Base-by-base conservation (phyloP, 306 rosid genomes). In the Fragaria ananassa region DNA sequence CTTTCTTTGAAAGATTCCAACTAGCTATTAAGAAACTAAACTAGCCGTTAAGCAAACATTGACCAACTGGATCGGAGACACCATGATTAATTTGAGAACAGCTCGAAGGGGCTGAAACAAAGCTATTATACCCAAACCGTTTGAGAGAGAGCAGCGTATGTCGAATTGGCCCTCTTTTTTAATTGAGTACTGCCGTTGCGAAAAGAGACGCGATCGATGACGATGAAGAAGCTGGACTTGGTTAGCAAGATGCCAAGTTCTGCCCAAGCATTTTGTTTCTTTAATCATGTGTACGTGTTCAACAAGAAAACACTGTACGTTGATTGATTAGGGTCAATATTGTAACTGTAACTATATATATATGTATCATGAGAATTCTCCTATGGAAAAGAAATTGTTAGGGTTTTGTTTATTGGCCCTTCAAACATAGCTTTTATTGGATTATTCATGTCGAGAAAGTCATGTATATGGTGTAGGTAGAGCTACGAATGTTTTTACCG, bases 251-350 rank as follows among this genome's bases (percentile, higher is more conserved):
- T 64, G 70, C 47, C 70, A 34, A 34, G 10, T 17, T 63, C 67
- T 61, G 67, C 67, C 35, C 41, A 29, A 61, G n/a, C 67, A 61
- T 61, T 27, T 61, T 31, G 41, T 62, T 29, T 62, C 68, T 62
- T 14, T 62, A 62, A 62, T 62, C 68, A 62, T 62, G 12, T 62
- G 68, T 29, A 29, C 31, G 31, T 62, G 44, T 31, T 15, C 42
- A 17, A 29, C 44, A 62, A 62, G 68, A 62, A 31, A 31, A 23
- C 68, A 34, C 35, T 62, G 41, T 29, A 13, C 39, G 42, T 14
- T 31, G 66, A 29, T 61, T 61, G n/a, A 13, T 14, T 61, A 14
- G 42, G 68, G 68, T 13, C 42, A 62, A 29, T 12, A 62, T 34
- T 31, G 42, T 29, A 62, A 31, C 41, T 60, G 7, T 37, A 37